Base-by-base conservation (phyloP, 768 basidiomycete species). In the Tylopilus felleus region DNA sequence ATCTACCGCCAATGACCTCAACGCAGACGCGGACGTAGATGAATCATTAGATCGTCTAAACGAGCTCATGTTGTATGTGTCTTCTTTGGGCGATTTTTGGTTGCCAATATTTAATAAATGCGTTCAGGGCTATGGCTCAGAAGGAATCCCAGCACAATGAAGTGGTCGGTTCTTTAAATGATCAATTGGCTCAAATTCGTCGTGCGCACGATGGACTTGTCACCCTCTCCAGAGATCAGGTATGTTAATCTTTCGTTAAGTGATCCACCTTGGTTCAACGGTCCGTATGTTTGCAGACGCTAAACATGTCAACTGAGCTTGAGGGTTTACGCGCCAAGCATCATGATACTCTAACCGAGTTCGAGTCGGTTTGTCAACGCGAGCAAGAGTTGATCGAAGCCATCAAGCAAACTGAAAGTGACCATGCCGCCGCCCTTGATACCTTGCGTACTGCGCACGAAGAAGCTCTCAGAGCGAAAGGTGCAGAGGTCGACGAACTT, bases 91-190 rank as follows among this genome's bases (percentile, higher is more conserved):
- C 29, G 21, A 51, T 59, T 52, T 40, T 42, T 28, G 28, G 31
- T 51, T 47, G 29, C 39, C 27, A 46, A 48, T 54, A 41, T 56
- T 56, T 10, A 65, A 38, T 27, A 17, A 41, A 17, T 35, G 9
- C 43, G 42, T 62, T 13, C 54, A 97, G 93, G 58, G 92, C 96
- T 3, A 98, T 98, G 96, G 95, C 95, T 3, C 88, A 91, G 74
- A 98, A 98, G 69, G 97, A 99, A 69, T 88, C 91, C 5, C 77
- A 84, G 31, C 96, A 98, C 67, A 83, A 84, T 33, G 91, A 96
- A 64, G 67, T 81, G 22, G 88, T 97, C 25, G 85, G 91, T 39
- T 74, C 75, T 29, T 77, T 98, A 58, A 85, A 83, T 41, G 65
- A 74, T 14, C 83, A 95, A 63, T 76, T 97, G 22, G 67, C 60